Evolutionary conservation across 805 yeast species (phyloP).

Genomic region (Yarrowia yakushimensis): DNA sequence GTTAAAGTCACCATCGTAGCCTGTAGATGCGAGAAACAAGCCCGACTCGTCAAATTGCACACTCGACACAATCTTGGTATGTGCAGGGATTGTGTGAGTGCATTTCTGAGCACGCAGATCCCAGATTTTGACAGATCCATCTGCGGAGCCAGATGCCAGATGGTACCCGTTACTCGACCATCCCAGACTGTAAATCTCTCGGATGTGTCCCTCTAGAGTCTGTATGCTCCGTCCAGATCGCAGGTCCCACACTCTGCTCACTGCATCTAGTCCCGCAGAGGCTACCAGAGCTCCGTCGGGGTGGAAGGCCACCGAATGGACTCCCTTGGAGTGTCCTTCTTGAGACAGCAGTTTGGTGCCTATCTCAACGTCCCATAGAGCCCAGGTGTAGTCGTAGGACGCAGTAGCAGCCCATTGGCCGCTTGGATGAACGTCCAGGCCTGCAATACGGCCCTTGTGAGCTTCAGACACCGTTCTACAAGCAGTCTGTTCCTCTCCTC

Average conservation of each 20-base stretch:
- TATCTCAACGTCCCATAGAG: constrained; percentile 70
- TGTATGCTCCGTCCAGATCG: constrained; percentile 67
- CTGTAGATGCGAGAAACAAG: constrained; percentile 52
- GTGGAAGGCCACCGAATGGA: constrained; percentile 51
- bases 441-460: constrained; percentile 57
- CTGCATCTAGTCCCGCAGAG: constrained; percentile 75
- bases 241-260: constrained; percentile 78
- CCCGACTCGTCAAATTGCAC: constrained; percentile 51
- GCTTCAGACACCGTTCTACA: constrained; percentile 34
- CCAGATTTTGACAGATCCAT: constrained; percentile 78
- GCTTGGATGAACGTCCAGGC: constrained; percentile 62
- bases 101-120: constrained; percentile 60
- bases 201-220: constrained; percentile 61
- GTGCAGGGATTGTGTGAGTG: constrained; percentile 61
- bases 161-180: constrained; percentile 77
- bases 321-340: constrained; percentile 81
- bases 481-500: constrained; percentile 26
- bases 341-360: constrained; percentile 57
- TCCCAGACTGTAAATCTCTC: constrained; percentile 64
- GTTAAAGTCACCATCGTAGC: constrained; percentile 69
- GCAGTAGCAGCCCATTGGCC: constrained; percentile 59
- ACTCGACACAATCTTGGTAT: constrained; percentile 66
- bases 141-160: constrained; percentile 80
- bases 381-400: constrained; percentile 84
- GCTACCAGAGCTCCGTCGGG: constrained; percentile 73